Evolutionary conservation across 352 stramenopile species (phyloP), one percentile per base, ranked within the genome.

Genomic region (Phytophthora fragariaefolia): DNA sequence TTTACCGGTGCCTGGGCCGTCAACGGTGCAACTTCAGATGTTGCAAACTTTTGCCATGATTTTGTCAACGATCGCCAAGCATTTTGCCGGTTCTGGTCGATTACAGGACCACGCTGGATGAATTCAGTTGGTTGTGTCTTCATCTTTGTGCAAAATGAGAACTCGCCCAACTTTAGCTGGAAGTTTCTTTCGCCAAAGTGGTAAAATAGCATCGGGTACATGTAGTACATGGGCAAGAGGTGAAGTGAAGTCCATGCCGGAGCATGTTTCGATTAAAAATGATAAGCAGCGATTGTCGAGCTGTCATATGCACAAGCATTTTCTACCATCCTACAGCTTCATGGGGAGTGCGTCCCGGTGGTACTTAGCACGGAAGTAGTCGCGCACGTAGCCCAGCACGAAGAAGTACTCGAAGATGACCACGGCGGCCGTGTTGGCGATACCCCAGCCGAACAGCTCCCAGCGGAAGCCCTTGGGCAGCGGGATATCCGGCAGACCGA

Each of bases 401-500:
- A 92, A 76, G 40, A 86, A 69, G 49, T 87, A 75, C 59, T 92
- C 84, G 63, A 71, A 92, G 50, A 89, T 59, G 42, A 91, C 63
- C 22, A 79, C 80, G 22, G 61, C 69, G 28, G 76, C 59, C 7
- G 79, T 87, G 71, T 92, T 85, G 32, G 74, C 80, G 53, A 88
- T 70, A 26, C 67, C 80, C 63, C 85, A 83, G 28, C 71, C 80
- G 38, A 92, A 83, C 3, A 90, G 58, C 51, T 90, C 77, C 77
- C 80, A 89, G 42, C 82, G 84, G 73, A 90, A 91, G 26, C 58
- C 72, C 12, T 64, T 32, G 8, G 83, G 83, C 20, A 92, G 66
- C 43, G 83, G 81, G n/a, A 92, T 92, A 53, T 90, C 77, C 13
- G 83, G 83, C 43, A 92, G 60, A 52, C 73, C 69, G 9, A 92